These are phyloP conservation scores for Chrysosphaeria jannelii DNA, from an alignment of 2,329 filamentous ascomycete genomes.

Conservation along the genomic window DNA sequence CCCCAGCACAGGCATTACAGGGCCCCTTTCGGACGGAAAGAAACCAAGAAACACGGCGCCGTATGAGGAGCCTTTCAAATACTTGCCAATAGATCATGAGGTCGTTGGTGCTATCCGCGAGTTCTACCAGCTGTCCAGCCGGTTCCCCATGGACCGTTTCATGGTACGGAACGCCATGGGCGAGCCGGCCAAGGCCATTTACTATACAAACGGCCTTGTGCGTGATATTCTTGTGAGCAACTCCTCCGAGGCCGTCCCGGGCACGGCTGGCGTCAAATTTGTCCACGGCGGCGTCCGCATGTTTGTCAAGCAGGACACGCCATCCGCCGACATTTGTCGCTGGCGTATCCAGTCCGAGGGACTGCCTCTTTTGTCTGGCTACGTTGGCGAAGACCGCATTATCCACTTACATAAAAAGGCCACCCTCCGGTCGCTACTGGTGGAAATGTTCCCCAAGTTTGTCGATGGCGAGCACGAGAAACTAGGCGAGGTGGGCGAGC, in stretches of 20 bases:
- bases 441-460: constrained; percentile 92
- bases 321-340: constrained; percentile 56
- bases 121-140: constrained; percentile 61
- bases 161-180: constrained; percentile 86
- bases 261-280: constrained; percentile 40
- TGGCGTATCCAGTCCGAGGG: constrained; percentile 95
- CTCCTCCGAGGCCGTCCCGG: constrained; percentile 28
- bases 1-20: too few relatives aligned
- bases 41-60: constrained; percentile 16
- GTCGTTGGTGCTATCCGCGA: constrained; percentile 48
- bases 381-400: constrained; percentile 51
- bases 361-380: constrained; percentile 68
- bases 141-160: constrained; percentile 74
- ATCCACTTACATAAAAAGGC: constrained; percentile 46
- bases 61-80: constrained; percentile 85
- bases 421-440: constrained; percentile 54
- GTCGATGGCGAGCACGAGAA: constrained; percentile 25
- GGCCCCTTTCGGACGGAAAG: too few relatives aligned
- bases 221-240: constrained; percentile 67
- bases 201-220: constrained; percentile 69
- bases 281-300: constrained; percentile 94
- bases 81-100: constrained; percentile 40
- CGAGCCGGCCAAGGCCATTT: constrained; percentile 75
- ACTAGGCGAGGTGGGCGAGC: constrained; percentile 67
- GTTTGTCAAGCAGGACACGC: constrained; percentile 94